Evolutionary conservation across 2,329 filamentous ascomycete species (phyloP).

Genomic region (Arthroderma sp.): DNA sequence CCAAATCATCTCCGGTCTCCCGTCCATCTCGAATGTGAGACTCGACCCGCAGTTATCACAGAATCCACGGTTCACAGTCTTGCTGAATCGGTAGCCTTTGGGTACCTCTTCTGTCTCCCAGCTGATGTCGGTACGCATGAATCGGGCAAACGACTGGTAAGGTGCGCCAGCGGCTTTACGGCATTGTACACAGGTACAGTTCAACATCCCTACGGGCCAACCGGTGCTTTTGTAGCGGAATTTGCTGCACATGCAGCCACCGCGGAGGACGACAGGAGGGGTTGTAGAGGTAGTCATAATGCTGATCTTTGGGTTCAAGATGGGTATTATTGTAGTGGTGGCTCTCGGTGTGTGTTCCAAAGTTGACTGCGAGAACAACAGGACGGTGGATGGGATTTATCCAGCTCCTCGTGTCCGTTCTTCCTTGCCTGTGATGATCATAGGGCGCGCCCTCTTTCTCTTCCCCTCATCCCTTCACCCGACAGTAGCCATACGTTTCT

Average conservation of each 20-base stretch:
- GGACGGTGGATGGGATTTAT: too few relatives aligned
- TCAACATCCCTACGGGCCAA: slow-evolving; percentile 22
- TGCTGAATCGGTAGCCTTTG: slow-evolving; percentile 24
- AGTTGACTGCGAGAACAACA: too few relatives aligned
- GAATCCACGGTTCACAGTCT: slow-evolving; percentile 29
- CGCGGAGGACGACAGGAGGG: slow-evolving; percentile 17
- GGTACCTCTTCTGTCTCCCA: slow-evolving; percentile 22
- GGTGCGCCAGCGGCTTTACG: slow-evolving; percentile 35
- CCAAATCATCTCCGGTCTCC: slow-evolving; percentile 17
- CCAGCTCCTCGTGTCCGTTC: too few relatives aligned
- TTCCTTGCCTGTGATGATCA: too few relatives aligned
- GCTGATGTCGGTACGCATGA: slow-evolving; percentile 22
- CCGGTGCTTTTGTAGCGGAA: slow-evolving; percentile 29
- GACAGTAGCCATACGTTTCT: too few relatives aligned
- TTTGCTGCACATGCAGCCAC: slow-evolving; percentile 32
- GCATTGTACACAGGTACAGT: slow-evolving; percentile 38
- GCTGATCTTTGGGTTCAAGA: too few relatives aligned
- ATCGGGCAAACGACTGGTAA: slow-evolving; percentile 31
- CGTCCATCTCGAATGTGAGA: slow-evolving; percentile 31
- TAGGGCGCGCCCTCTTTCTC: too few relatives aligned
- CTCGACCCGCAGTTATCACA: slow-evolving; percentile 37
- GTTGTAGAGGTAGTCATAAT: too few relatives aligned
- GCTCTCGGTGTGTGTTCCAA: too few relatives aligned
- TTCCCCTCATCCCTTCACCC: too few relatives aligned
- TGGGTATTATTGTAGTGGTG: too few relatives aligned